A percentile compares a stretch with the other conserved stretches of the same genome.
phyloP scores from a whole-genome alignment of 2,329 filamentous ascomycete species.

The Nemania sp. region DNA sequence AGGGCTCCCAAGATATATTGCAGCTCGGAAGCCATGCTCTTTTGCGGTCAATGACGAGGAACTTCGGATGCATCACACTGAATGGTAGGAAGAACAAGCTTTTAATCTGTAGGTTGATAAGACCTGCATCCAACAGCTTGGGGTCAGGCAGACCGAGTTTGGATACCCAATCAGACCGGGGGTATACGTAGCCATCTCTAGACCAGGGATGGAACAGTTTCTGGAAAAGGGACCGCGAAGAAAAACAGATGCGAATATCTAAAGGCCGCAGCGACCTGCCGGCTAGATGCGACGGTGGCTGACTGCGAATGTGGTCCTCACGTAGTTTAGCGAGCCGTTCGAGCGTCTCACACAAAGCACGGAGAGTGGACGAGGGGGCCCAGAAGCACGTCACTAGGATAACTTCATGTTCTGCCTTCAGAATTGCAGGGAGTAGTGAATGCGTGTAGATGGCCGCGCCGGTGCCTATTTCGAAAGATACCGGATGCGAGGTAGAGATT shows the following conservation, averaged over 20 bases:
- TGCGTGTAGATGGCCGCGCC: slow-evolving; percentile 67
- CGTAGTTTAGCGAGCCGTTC: slow-evolving; percentile 65
- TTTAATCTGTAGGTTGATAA: slow-evolving; percentile 77
- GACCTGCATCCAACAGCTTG: slow-evolving; percentile 62
- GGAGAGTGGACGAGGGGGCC: slow-evolving; percentile 73
- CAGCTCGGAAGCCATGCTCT: slow-evolving; percentile 80
- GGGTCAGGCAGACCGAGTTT: slow-evolving; percentile 73
- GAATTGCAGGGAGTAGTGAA: slow-evolving; percentile 70
- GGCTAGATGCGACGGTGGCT: slow-evolving; percentile 35
- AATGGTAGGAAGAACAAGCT: slow-evolving; percentile 83
- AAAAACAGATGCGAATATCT: slow-evolving; percentile 79
- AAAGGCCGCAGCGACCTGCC: slow-evolving; percentile 54
- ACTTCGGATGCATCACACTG: slow-evolving; percentile 91
- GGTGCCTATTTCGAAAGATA: slow-evolving; percentile 67
- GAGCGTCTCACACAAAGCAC: slow-evolving; percentile 69
- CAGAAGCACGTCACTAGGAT: slow-evolving; percentile 87
- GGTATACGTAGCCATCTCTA: slow-evolving; percentile 70
- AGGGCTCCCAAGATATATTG: slow-evolving; percentile 89
- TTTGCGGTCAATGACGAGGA: slow-evolving; percentile 76
- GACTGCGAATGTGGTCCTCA: slow-evolving; percentile 54
- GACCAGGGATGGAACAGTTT: slow-evolving; percentile 80
- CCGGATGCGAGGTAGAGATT: slow-evolving; percentile 61
- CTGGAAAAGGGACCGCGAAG: slow-evolving; percentile 77
- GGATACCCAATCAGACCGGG: slow-evolving; percentile 67
- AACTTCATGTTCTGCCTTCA: slow-evolving; percentile 71